Percentiles rank a stretch among this genome's conserved stretches.
Conservation (phyloP, 805 yeast genomes). For the Geotrichum ghanense region DNA sequence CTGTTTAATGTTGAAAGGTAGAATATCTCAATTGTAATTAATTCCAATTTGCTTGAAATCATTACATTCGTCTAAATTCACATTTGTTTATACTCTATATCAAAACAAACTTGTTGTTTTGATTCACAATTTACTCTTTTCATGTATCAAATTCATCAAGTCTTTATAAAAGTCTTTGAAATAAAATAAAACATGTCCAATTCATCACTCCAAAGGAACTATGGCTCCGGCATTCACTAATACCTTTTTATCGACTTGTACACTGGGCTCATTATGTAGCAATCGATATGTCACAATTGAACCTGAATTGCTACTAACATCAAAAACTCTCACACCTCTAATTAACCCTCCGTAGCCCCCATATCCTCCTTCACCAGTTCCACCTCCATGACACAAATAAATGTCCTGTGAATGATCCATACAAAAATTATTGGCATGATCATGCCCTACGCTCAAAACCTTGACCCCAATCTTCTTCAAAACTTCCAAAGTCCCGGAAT, state of each 20-base stretch:
- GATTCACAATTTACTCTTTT: no score
- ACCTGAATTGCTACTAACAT: conserved; percentile 40
- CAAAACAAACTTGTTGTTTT: no score
- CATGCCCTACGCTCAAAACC: conserved; percentile 82
- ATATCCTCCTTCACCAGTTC: conserved; percentile 89
- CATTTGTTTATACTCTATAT: no score
- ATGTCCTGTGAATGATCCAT: conserved; percentile 23
- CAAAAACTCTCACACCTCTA: conserved; percentile 68
- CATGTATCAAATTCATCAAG: no score
- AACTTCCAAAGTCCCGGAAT: conserved; percentile 52
- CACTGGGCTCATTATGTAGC: conserved; percentile 32
- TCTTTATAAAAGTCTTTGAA: no score
- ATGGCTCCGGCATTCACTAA: background rate
- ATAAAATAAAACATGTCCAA: no score
- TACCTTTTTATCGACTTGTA: background rate
- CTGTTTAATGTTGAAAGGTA: no score
- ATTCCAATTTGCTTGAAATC: no score
- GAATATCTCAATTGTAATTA: no score
- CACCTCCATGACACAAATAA: conserved; percentile 95
- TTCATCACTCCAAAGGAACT: background rate
- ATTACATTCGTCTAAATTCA: no score
- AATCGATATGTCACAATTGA: conserved; percentile 63
- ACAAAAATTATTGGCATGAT: conserved; percentile 91
- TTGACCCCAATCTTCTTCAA: conserved; percentile 59
- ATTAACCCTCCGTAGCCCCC: conserved; percentile 84